Evolutionary conservation across 2,329 filamentous ascomycete species (phyloP), one percentile per base, ranked within the genome.

Genomic region (Nemania abortiva): DNA sequence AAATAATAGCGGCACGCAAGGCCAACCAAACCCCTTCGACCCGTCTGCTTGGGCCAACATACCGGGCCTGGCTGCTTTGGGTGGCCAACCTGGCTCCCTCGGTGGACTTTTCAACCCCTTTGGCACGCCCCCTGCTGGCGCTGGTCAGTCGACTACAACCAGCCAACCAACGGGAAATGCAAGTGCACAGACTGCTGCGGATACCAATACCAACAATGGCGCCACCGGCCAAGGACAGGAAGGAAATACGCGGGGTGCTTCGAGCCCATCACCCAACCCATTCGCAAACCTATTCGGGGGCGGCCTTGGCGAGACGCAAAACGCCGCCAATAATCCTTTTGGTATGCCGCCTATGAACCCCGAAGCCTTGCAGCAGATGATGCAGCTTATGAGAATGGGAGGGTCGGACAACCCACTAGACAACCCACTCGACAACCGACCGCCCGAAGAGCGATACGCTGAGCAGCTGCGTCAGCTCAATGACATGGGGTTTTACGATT

Each of bases 401-500:
- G 81, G 80, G 66, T 79, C 68, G 50, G 81, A n/a, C n/a, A n/a
- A 77, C 47, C 76, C 78, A 2, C 80, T 78, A 22, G 79, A n/a
- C n/a, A n/a, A 87, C 1, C 37, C 13, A 3, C 7, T 11, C 13
- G 37, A 42, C 37, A 42, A 42, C 37, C 37, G 37, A 42, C 37
- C 80, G 4, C 95, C 96, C 0, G 96, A 99, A 84, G 96, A 98
- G 81, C 86, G 93, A 68, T 99, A 97, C 76, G 94, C 92, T 2
- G 90, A 93, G 37, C 95, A 99, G 82, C 85, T 99, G 58, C 87
- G 94, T 69, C 83, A 98, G 82, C 84, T 99, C 71, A 99, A 99
- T 80, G 96, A 98, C 73, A 99, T 99, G 96, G 96, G 96, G 2
- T 99, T 99, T 82, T 97, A 90, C 79, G 95, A 99, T 78, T 99